Base-by-base conservation (phyloP, 805 yeast genomes). In the Kuraishia cidri region DNA sequence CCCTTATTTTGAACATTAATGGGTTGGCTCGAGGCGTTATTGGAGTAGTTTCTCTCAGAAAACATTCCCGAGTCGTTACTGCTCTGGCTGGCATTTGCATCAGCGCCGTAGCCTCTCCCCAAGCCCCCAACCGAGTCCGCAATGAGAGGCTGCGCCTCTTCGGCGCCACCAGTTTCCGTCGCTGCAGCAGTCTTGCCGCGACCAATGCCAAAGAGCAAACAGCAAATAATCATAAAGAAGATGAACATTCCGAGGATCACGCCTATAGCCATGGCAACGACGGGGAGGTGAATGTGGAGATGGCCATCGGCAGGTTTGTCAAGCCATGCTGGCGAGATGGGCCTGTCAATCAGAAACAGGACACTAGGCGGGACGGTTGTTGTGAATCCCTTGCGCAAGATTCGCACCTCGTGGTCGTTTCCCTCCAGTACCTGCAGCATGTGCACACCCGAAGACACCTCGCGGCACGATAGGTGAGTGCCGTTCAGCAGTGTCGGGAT, bases 241-340 rank as follows among this genome's bases (percentile, higher is more conserved):
- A 62, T 43, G 3, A 78, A 41, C 20, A 77, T 62, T 0, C 90
- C 90, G 6, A 79, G 45, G 2, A 80, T 54, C 4, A 79, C 58
- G 5, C 92, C 94, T 18, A 81, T 52, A 0, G 77, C 77, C 21
- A 81, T 57, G 10, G 90, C 83, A 13, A 78, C 65, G 33, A 74
- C 65, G 5, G 92, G 87, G 24, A 83, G 54, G 38, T 70, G 79
- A 16, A 82, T 52, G 37, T 71, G 80, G 29, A 75, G 58, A 23
- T 69, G 66, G 14, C 64, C 47, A 19, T 54, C 59, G 4, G 31
- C 37, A 11, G 20, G 15, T 4, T 47, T 48, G 21, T 67, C 66
- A 5, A 79, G 49, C 92, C 94, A 82, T 2, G 53, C 49, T 16
- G 79, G 66, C 24, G 71, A 69, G n/a, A 83, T 58, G 2, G 88